phyloP scores from a whole-genome alignment of 306 rosid genomes.

The Ziziphus jujuba region DNA sequence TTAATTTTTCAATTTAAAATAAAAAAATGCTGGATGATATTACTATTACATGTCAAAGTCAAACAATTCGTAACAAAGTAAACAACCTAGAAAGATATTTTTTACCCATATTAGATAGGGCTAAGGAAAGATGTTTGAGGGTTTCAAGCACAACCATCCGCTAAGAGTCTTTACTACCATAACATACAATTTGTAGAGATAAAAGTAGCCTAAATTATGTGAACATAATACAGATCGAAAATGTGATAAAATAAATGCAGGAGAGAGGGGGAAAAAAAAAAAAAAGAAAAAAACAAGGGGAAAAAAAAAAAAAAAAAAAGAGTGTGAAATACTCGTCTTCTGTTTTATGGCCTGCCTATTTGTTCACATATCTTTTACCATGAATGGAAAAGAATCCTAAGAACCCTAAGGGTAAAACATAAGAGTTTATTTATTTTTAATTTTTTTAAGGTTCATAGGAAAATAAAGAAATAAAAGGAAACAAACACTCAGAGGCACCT shows the following conservation, averaged over 20 bases:
- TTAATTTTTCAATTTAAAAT: not conserved
- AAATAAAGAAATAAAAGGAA: too few species aligned
- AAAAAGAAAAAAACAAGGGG: too few species aligned
- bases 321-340: not conserved
- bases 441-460: too few species aligned
- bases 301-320: too few species aligned
- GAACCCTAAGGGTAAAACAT: too few species aligned
- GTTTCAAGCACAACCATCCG: not conserved
- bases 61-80: not conserved
- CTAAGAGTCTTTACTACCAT: not conserved
- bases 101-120: not conserved
- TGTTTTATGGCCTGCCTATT: not conserved
- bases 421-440: too few species aligned
- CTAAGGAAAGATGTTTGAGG: constrained; percentile 2
- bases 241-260: not conserved
- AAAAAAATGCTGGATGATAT: not conserved
- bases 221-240: not conserved
- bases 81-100: not conserved
- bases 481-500: too few species aligned
- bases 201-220: not conserved
- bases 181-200: not conserved
- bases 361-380: not conserved
- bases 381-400: too few species aligned
- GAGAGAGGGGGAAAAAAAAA: too few species aligned
- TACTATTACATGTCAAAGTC: not conserved